Percentiles rank a stretch among this genome's conserved stretches.
Evolutionary conservation across 2,329 filamentous ascomycete species (phyloP).

Genomic region (Talaromyces piceae): DNA sequence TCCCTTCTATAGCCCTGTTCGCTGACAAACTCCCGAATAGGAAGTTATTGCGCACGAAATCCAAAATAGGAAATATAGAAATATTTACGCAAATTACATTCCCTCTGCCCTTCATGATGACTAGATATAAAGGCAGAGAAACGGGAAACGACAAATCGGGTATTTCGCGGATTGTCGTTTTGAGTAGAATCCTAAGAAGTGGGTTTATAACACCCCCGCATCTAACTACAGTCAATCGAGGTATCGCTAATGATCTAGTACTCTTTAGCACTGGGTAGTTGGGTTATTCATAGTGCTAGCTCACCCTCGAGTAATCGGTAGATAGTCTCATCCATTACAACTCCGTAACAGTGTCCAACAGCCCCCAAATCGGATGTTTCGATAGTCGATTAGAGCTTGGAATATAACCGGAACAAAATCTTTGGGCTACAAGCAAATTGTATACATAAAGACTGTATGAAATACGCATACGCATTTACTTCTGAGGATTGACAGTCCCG

Average conservation of each 20-base stretch:
- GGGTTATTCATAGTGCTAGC: neutral
- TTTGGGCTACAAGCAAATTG: too few relatives aligned
- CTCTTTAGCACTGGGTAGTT: neutral
- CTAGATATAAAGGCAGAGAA: neutral
- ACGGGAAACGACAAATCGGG: neutral
- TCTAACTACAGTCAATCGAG: neutral
- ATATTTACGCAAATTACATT: neutral
- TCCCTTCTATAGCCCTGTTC: neutral
- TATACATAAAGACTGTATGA: neutral
- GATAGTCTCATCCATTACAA: too few relatives aligned
- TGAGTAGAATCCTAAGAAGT: neutral
- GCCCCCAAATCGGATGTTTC: neutral
- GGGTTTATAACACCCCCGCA: neutral
- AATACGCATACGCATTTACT: neutral
- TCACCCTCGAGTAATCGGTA: neutral
- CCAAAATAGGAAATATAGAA: neutral
- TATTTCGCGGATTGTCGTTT: neutral
- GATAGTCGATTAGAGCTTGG: neutral
- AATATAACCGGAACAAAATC: neutral
- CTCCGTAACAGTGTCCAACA: neutral
- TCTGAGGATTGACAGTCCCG: neutral
- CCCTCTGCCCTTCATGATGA: neutral
- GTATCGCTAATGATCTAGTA: neutral
- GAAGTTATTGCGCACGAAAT: neutral
- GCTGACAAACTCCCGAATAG: neutral